Base-by-base conservation (phyloP, 257 asterid genomes). In the Hygrophila difformis region DNA sequence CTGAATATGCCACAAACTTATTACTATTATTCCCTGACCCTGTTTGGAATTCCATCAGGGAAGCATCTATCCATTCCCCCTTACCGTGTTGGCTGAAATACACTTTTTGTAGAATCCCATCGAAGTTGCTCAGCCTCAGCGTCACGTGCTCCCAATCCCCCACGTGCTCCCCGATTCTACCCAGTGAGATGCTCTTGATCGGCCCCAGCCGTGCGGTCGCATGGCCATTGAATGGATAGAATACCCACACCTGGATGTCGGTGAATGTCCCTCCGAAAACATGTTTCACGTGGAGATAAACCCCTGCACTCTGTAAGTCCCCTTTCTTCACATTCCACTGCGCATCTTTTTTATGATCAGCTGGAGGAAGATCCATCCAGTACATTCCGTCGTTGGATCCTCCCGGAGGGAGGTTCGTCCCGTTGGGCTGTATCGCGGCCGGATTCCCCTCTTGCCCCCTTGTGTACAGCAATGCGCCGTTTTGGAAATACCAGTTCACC, bases 131-230 rank as follows among this genome's bases (percentile, higher is more conserved):
- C 60, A 89, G 71, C 31, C 98, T 59, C 4, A 89, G 65, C 0
- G 98, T 89, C 44, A 89, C 34, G 29, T 89, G 98, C 51, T 85
- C 98, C 98, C 96, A 89, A 24, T 85, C 98, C 44, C 96, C 98
- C 44, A 85, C 74, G 34, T 89, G 98, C 35, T 79, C 73, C 16
- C 98, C 98, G 12, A 82, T 73, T 14, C 50, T 66, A 65, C 96
- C 93, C 22, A 89, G 35, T 12, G 81, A 60, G 37, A 85, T 39
- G 19, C 63, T 21, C 2, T 42, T 39, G 0, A 82, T 31, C 1
- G 62, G 8, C 2, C 93, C 98, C 3, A 85, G 39, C 41, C 75
- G 82, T 1, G 88, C 93, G 0, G 64, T 72, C 9, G 80, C 71
- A 7, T 72, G 84, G 4, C 98, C 98, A n/a, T 89, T 89, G 57